Percentiles rank a stretch among this genome's conserved stretches.
Conservation (phyloP, 306 rosid species). For the Gastrolobium villosum region DNA sequence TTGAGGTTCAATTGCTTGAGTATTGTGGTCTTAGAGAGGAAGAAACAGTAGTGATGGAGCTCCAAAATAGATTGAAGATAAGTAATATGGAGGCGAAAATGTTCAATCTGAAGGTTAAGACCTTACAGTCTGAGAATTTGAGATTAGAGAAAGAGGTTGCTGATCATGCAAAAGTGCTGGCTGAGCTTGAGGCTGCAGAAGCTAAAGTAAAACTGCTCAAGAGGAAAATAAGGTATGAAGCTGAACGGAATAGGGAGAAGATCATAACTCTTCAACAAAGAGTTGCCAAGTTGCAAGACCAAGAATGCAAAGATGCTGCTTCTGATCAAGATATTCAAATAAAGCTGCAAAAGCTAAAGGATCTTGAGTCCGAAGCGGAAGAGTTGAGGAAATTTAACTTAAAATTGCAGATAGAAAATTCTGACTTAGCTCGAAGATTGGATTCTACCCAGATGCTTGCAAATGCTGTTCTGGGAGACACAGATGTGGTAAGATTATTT, state of each 20-base stretch:
- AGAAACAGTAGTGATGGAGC: conserved; percentile 76
- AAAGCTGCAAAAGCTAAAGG: conserved; percentile 63
- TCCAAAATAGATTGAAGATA: conserved; percentile 78
- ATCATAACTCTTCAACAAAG: conserved; percentile 66
- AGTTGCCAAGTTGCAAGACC: conserved; percentile 68
- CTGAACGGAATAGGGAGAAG: conserved; percentile 66
- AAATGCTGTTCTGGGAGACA: conserved; percentile 69
- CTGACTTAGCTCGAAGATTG: conserved; percentile 71
- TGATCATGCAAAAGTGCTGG: conserved; percentile 60
- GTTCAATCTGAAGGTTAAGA: conserved; percentile 76
- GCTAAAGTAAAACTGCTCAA: conserved; percentile 62
- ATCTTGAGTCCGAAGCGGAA: conserved; percentile 64
- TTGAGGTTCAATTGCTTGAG: conserved; percentile 85
- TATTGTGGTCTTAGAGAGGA: conserved; percentile 87
- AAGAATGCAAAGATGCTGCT: conserved; percentile 53
- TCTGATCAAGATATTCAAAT: conserved; percentile 51
- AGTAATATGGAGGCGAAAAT: conserved; percentile 80
- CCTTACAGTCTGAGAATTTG: conserved; percentile 72
- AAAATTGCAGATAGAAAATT: conserved; percentile 69
- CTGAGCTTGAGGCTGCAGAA: conserved; percentile 75
- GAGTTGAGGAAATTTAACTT: conserved; percentile 64
- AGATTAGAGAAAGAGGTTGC: conserved; percentile 68
- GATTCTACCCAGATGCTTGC: conserved; percentile 82
- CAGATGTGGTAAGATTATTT: conserved; percentile 55
- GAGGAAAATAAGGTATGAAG: conserved; percentile 67